Evolutionary conservation across 1,284 basidiomycete genomes (phyloP).

Genomic region (Cutaneotrichosporon arboriforme): DNA sequence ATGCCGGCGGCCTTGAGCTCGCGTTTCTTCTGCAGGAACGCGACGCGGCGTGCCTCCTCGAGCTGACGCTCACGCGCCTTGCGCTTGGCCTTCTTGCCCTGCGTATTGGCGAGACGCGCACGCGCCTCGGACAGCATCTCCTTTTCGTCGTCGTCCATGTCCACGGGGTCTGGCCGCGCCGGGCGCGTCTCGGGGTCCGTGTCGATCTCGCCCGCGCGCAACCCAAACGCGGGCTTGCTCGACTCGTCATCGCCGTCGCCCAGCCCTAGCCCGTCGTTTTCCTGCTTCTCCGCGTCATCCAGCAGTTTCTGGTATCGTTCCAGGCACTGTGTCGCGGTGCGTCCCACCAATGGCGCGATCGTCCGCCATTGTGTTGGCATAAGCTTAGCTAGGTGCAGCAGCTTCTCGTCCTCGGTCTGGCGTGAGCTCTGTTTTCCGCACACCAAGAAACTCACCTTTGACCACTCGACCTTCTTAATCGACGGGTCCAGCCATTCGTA

Average conservation of each 20-base stretch:
- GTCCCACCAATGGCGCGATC: slow-evolving; percentile 95
- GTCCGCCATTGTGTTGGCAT: slow-evolving; percentile 99
- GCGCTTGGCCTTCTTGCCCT: slow-evolving; percentile 98
- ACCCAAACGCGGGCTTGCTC: slow-evolving; percentile 81
- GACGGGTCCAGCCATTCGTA: slow-evolving; percentile 99
- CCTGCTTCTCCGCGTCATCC: slow-evolving; percentile 93
- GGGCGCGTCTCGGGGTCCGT: slow-evolving; percentile 98
- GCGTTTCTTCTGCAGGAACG: slow-evolving; percentile 95
- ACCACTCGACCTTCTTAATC: slow-evolving; percentile 99
- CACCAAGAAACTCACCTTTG: slow-evolving; percentile 66
- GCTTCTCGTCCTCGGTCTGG: slow-evolving; percentile 94
- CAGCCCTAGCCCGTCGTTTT: slow-evolving; percentile 85
- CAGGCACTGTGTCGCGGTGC: slow-evolving; percentile 97
- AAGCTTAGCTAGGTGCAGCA: slow-evolving; percentile 93
- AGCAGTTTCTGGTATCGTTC: slow-evolving; percentile 97
- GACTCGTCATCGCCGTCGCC: slow-evolving; percentile 71
- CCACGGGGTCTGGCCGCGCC: slow-evolving; percentile 95
- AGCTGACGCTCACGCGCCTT: slow-evolving; percentile 95
- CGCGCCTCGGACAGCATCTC: slow-evolving; percentile 99
- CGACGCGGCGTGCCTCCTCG: slow-evolving; percentile 89
- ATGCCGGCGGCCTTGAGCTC: slow-evolving; percentile 97
- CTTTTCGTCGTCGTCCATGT: slow-evolving; percentile 99
- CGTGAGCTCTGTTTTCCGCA: not conserved
- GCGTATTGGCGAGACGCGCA: slow-evolving; percentile 95
- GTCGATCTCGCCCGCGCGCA: slow-evolving; percentile 95